A percentile compares a stretch with the other conserved stretches of the same genome.
Evolutionary conservation across 257 asterid genomes (phyloP).

Genomic region (Lithospermum erythrorhizon): DNA sequence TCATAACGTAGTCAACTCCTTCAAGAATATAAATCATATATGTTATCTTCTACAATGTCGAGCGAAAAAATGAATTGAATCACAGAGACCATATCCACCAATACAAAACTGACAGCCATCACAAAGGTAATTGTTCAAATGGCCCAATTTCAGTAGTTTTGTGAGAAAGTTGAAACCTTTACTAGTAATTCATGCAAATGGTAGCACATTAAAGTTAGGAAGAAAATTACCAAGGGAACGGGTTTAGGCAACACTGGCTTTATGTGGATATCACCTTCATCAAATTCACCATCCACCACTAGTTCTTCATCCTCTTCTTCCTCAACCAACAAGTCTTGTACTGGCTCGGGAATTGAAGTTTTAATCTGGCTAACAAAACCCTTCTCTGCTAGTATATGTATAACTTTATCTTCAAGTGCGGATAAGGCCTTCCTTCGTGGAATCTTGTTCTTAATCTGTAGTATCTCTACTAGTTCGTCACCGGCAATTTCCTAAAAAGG

Average conservation of each 20-base stretch:
- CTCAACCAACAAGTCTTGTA: slow-evolving; percentile 58
- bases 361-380: slow-evolving; percentile 73
- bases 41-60: neutral
- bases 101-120: neutral
- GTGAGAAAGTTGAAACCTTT: neutral
- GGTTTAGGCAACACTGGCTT: slow-evolving; percentile 57
- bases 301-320: slow-evolving; percentile 96
- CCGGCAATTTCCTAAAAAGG: slow-evolving; percentile 85
- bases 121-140: neutral
- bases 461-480: slow-evolving; percentile 64
- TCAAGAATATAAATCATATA: too few species aligned
- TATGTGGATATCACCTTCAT: slow-evolving; percentile 94
- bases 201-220: neutral
- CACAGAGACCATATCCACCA: neutral
- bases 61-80: neutral
- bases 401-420: slow-evolving; percentile 54
- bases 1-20: neutral
- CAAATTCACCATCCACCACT: slow-evolving; percentile 94
- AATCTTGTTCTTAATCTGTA: slow-evolving; percentile 75
- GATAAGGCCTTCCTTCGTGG: slow-evolving; percentile 85
- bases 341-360: slow-evolving; percentile 39
- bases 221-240: slow-evolving; percentile 49
- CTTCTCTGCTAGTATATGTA: slow-evolving; percentile 74
- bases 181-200: neutral
- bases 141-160: neutral